Percentiles rank a stretch among this genome's conserved stretches.
phyloP scores from a whole-genome alignment of 768 basidiomycete genomes.

The Crepidotus variabilis region DNA sequence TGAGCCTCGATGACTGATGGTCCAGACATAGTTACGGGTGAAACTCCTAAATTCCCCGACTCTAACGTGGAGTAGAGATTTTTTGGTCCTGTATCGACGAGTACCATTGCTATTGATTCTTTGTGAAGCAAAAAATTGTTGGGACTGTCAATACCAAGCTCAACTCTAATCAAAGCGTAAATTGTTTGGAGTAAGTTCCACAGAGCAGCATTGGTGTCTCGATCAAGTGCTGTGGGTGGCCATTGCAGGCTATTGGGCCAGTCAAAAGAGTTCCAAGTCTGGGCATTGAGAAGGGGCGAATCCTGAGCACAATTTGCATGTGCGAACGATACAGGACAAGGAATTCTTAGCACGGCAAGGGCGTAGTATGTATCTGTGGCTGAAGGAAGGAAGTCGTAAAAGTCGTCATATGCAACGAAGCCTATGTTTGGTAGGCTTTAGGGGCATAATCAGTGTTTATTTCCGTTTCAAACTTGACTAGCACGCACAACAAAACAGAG shows the following conservation, averaged over 20 bases:
- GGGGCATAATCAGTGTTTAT: too few relatives aligned
- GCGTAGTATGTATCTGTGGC: too few relatives aligned
- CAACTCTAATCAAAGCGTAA: background rate
- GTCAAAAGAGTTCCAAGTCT: too few relatives aligned
- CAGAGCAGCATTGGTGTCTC: background rate
- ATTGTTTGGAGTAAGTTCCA: background rate
- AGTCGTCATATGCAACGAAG: background rate
- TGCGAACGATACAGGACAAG: background rate
- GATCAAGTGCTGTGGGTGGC: too few relatives aligned
- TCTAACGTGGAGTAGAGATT: too few relatives aligned
- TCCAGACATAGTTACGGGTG: background rate
- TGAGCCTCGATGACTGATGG: background rate
- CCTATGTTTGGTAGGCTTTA: background rate
- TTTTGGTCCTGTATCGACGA: too few relatives aligned
- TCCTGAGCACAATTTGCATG: background rate
- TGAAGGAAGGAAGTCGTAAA: too few relatives aligned
- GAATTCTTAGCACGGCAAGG: background rate
- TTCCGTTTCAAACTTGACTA: too few relatives aligned
- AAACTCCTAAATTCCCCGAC: too few relatives aligned
- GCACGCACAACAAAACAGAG: too few relatives aligned
- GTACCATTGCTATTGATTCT: background rate
- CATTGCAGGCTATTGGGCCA: too few relatives aligned
- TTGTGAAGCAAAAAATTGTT: background rate
- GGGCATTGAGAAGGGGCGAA: too few relatives aligned
- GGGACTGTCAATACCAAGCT: background rate